These are phyloP conservation scores for Yarrowia yakushimensis DNA, from an alignment of 805 yeast genomes.

Conservation along the genomic window DNA sequence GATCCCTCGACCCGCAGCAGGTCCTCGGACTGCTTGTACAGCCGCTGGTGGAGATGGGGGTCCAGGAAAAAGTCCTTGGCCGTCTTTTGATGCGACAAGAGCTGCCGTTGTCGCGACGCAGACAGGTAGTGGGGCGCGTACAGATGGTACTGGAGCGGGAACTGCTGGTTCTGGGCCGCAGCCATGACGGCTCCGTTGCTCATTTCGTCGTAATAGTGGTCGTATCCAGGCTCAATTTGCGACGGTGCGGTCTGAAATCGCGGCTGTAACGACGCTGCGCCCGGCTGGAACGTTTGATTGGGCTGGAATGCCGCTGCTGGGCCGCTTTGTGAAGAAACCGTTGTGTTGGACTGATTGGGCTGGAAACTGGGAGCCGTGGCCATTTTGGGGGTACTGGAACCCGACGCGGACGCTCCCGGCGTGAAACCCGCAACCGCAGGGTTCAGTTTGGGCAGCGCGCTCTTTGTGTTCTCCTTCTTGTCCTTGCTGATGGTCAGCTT, in stretches of 20 bases:
- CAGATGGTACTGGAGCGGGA: constrained; percentile 18
- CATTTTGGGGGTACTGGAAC: background rate
- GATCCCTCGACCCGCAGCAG: background rate
- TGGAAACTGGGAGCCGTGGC: constrained; percentile 1
- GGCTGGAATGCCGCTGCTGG: background rate
- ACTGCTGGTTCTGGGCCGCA: constrained; percentile 20
- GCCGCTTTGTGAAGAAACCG: too few relatives aligned
- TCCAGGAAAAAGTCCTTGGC: constrained; percentile 63
- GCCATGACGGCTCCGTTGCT: constrained; percentile 14
- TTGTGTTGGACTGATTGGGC: too few relatives aligned
- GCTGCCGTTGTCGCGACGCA: constrained; percentile 48
- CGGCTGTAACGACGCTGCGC: background rate
- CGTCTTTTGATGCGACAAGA: constrained; percentile 68
- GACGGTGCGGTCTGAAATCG: background rate
- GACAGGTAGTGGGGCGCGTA: constrained; percentile 24
- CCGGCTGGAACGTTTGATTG: background rate
- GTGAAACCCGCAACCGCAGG: constrained; percentile 7
- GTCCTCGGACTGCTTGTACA: background rate
- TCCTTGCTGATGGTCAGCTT: constrained; percentile 24
- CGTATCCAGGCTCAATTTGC: background rate
- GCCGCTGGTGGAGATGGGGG: constrained; percentile 8
- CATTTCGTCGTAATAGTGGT: constrained; percentile 19
- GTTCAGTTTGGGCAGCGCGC: background rate
- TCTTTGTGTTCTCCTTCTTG: constrained; percentile 4
- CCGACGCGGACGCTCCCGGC: background rate